These are phyloP conservation scores for Gautieria morchelliformis DNA, from an alignment of 768 basidiomycete genomes.

Conservation along the genomic window DNA sequence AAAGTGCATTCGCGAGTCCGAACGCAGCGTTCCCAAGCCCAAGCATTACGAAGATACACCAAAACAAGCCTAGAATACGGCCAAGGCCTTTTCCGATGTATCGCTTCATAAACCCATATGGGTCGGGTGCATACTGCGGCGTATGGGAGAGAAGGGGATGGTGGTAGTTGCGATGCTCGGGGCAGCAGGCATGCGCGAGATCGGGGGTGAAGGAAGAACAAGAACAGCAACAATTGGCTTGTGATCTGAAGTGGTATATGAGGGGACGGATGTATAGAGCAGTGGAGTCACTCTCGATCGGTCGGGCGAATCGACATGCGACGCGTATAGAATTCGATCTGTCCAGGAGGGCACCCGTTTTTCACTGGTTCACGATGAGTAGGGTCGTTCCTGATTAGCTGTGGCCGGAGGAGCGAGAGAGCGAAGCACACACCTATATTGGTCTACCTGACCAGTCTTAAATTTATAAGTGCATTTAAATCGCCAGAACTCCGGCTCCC, in stretches of 20 bases:
- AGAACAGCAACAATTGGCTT: constrained; percentile 83
- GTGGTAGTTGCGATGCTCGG: constrained; percentile 28
- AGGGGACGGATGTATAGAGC: constrained; percentile 71
- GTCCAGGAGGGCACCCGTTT: constrained; percentile 87
- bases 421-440: constrained; percentile 53
- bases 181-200: constrained; percentile 16
- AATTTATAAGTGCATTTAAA: constrained; percentile 95
- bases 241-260: constrained; percentile 87
- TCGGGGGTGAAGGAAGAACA: constrained; percentile 39
- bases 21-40: constrained; percentile 70
- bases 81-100: constrained; percentile 60
- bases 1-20: constrained; percentile 61
- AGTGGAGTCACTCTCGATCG: constrained; percentile 51
- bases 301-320: constrained; percentile 54
- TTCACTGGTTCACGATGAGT: constrained; percentile 26
- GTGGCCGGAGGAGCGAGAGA: constrained; percentile 8
- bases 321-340: constrained; percentile 82
- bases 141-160: constrained; percentile 44
- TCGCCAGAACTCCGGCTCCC: constrained; percentile 79
- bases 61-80: constrained; percentile 64
- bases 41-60: constrained; percentile 66
- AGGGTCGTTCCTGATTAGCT: background rate
- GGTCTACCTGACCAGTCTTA: constrained; percentile 67
- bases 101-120: constrained; percentile 43
- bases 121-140: constrained; percentile 41